Conservation (phyloP, 306 rosid genomes). For the Acacia confusa region DNA sequence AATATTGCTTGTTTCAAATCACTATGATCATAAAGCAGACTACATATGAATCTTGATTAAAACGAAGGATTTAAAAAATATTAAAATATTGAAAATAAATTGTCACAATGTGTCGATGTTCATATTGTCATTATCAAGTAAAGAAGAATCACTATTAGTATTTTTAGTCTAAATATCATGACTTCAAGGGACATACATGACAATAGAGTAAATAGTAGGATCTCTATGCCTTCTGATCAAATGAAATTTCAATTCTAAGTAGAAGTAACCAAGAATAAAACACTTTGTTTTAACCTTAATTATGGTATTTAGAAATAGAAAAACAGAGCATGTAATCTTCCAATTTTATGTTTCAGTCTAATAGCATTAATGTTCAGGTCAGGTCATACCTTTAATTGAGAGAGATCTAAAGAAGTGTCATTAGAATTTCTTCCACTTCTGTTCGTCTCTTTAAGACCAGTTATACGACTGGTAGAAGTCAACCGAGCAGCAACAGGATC, state of each 20-base stretch:
- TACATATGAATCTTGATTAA: conserved; percentile 23
- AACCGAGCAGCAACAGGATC: conserved; percentile 83
- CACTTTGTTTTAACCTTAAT: neutral
- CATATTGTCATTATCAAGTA: neutral
- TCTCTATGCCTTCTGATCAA: conserved; percentile 1
- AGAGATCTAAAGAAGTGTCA: conserved; percentile 83
- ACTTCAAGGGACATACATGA: neutral
- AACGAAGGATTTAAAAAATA: neutral
- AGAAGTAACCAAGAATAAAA: neutral
- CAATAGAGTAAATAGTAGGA: neutral
- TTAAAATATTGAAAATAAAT: neutral
- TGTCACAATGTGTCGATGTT: neutral
- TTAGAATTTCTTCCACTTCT: conserved; percentile 45
- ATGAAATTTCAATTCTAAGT: conserved; percentile 11
- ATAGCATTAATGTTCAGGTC: neutral
- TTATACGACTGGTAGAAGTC: conserved; percentile 39
- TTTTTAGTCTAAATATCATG: neutral
- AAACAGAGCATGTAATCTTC: neutral
- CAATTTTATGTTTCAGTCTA: conserved; percentile 10
- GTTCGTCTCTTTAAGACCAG: conserved; percentile 39
- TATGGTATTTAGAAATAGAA: conserved; percentile 7
- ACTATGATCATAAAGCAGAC: neutral
- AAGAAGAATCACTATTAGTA: neutral
- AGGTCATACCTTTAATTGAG: conserved; percentile 78
- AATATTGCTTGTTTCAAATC: conserved; percentile 19